Evolutionary conservation across 108 stramenopile genomes (phyloP).

Genomic region (Chaetoceros tenuissimus): DNA sequence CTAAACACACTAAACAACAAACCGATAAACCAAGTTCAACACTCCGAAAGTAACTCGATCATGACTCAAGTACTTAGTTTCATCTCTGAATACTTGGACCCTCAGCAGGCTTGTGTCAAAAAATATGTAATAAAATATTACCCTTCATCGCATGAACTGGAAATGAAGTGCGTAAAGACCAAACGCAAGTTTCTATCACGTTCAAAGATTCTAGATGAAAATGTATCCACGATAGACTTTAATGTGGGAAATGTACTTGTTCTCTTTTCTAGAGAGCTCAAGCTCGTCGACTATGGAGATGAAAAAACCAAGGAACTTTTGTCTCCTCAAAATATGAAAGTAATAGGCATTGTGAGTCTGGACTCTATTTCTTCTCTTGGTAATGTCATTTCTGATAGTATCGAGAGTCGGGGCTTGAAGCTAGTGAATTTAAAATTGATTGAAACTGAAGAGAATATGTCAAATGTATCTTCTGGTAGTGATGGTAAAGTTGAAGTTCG

Average conservation of each 20-base stretch:
- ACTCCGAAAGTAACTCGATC: no score
- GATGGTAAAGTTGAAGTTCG: not conserved
- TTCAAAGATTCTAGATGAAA: constrained; percentile 20
- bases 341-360: constrained; percentile 13
- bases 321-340: constrained; percentile 9
- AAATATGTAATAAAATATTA: constrained; percentile 32
- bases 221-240: constrained; percentile 22
- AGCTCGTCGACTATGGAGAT: constrained; percentile 38
- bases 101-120: constrained; percentile 35
- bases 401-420: constrained; percentile 17
- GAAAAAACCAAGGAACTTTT: constrained; percentile 17
- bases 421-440: constrained; percentile 32
- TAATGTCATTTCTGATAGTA: constrained; percentile 8
- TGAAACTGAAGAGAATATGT: constrained; percentile 3
- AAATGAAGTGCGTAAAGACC: constrained; percentile 32
- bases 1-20: no score
- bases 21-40: no score
- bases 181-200: constrained; percentile 37
- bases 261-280: constrained; percentile 26
- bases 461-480: not conserved
- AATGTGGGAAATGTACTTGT: constrained; percentile 18
- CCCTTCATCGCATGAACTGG: constrained; percentile 24
- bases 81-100: constrained; percentile 41
- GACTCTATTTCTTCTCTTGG: constrained; percentile 13
- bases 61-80: constrained; percentile 7